These are phyloP conservation scores for Venturia carpophila DNA, from an alignment of 2,329 filamentous ascomycete species.

Conservation along the genomic window DNA sequence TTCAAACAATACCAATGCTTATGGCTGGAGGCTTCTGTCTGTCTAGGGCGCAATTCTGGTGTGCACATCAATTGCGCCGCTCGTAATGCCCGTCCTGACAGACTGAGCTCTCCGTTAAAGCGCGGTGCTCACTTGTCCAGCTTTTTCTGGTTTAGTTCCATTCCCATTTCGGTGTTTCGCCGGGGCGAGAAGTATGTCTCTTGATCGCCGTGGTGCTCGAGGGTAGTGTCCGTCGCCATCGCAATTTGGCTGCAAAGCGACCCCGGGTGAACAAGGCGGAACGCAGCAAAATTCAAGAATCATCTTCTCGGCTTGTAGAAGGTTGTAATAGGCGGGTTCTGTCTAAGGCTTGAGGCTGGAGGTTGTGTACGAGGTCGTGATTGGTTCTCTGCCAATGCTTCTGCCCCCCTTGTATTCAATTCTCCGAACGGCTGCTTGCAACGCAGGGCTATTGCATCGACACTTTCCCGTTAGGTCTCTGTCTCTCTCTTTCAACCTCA, in stretches of 20 bases:
- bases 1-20: not conserved
- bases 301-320: not conserved
- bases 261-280: not conserved
- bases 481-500: not conserved
- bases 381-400: not conserved
- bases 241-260: not conserved
- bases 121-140: not conserved
- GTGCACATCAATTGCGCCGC: not conserved
- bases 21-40: not conserved
- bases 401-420: not conserved
- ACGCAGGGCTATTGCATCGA: not conserved
- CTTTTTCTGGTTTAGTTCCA: not conserved
- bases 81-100: not conserved
- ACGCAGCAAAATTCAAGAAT: not conserved
- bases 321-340: not conserved
- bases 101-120: not conserved
- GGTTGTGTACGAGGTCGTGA: not conserved
- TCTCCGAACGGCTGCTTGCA: not conserved
- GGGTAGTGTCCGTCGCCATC: not conserved
- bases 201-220: not conserved
- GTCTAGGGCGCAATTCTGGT: not conserved
- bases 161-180: not conserved
- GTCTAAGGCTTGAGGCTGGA: not conserved
- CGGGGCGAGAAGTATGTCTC: not conserved
- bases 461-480: not conserved